Base-by-base conservation (phyloP, 805 yeast species). In the Hanseniaspora occidentalis region DNA sequence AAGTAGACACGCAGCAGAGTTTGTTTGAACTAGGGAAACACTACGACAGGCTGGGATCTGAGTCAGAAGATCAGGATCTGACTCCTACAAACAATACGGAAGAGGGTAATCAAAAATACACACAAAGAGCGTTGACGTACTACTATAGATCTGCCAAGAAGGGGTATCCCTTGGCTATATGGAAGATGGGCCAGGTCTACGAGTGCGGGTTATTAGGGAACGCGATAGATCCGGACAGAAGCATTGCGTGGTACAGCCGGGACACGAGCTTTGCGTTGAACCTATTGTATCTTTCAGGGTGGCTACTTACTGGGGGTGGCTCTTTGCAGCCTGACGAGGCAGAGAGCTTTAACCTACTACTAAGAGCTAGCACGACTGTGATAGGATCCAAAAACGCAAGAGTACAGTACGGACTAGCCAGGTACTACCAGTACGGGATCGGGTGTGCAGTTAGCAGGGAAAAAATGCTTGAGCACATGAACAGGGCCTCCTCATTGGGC, bases 221-320 rank as follows among this genome's bases (percentile, higher is more conserved):
- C 17, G 13, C 73, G 1, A 75, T 76, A 47, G 41, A 38, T 17
- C 69, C 83, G 4, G 63, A 67, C 40, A 69, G 72, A 45, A 73
- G 82, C 7, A 68, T 82, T 37, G 80, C 80, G 11, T 83, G 89
- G 88, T 83, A 81, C 56, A 78, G 79, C 49, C 11, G 19, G 2
- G 44, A 41, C 19, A 26, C 19, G 11, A 18, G 14, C 6, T 38
- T 38, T 16, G 67, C 79, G 0, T 73, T 77, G 51, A 78, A 84
- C 3, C 80, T 81, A 54, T 64, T 82, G 53, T 84, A 84, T 0
- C 59, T 82, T 26, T 73, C 81, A 44, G 86, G 86, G 37, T 81
- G 89, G 88, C 75, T 77, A 49, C 66, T 81, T 10, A 76, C 85
- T 0, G 94, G 94, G 2, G 75, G 75, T 0, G 73, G 67, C 2